These are phyloP conservation scores for Rhodotorula sp. DNA, from an alignment of 1,284 basidiomycete genomes.

Conservation along the genomic window DNA sequence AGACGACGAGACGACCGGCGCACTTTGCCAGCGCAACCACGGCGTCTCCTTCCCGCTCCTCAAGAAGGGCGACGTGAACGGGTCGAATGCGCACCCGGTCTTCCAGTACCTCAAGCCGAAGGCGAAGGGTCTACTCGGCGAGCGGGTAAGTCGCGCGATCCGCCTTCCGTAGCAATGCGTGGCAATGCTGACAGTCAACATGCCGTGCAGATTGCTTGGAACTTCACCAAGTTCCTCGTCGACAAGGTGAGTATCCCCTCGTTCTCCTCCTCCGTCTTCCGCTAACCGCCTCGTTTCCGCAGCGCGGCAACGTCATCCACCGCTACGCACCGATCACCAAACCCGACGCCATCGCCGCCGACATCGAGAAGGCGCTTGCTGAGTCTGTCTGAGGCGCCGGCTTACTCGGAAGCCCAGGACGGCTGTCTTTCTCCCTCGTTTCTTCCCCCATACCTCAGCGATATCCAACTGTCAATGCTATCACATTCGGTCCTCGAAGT, in stretches of 20 bases:
- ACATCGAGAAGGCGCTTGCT: conserved; percentile 41
- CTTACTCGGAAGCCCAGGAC: too few relatives aligned
- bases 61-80: conserved; percentile 51
- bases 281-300: background rate
- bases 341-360: conserved; percentile 37
- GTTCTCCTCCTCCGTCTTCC: conserved; percentile 21
- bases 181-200: conserved; percentile 37
- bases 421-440: too few relatives aligned
- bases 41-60: conserved; percentile 44
- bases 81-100: conserved; percentile 49
- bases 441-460: too few relatives aligned
- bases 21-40: conserved; percentile 42
- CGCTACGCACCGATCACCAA: conserved; percentile 48
- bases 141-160: conserved; percentile 6
- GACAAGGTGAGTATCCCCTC: conserved; percentile 22
- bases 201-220: conserved; percentile 49
- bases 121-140: conserved; percentile 42
- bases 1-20: conserved; percentile 23
- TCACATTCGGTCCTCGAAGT: too few relatives aligned
- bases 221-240: conserved; percentile 51
- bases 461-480: too few relatives aligned
- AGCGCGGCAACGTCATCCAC: conserved; percentile 50
- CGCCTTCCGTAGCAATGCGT: background rate
- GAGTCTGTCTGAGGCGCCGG: background rate
- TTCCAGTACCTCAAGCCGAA: conserved; percentile 48